These are phyloP conservation scores for Aspergillus ostianus DNA, from an alignment of 495 filamentous ascomycete genomes.

Conservation along the genomic window DNA sequence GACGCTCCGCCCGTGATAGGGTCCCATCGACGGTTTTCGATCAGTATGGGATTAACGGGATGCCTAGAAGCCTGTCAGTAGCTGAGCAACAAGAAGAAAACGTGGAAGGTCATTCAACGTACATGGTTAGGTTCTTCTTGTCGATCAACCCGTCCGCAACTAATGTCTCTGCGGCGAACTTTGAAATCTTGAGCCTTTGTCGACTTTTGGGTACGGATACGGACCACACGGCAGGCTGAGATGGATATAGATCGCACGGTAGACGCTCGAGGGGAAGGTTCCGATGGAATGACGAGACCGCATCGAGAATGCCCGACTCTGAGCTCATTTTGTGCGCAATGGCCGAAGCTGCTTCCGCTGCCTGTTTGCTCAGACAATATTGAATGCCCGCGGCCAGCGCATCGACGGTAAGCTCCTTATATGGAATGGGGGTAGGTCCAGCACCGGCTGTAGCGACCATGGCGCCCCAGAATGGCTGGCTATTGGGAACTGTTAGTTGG, in stretches of 20 bases:
- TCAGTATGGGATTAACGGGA: conserved; percentile 18
- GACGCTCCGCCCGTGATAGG: conserved; percentile 42
- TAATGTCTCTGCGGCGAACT: no score
- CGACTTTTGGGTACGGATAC: no score
- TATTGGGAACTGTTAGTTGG: conserved; percentile 9
- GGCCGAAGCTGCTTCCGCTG: conserved; percentile 52
- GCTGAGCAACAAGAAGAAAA: no score
- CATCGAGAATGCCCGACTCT: conserved; percentile 73
- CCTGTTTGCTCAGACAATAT: conserved; percentile 61
- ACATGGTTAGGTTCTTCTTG: no score
- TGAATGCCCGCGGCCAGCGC: conserved; percentile 66
- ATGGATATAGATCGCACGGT: no score
- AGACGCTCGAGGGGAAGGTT: no score
- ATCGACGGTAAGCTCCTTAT: conserved; percentile 52
- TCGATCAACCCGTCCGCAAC: no score
- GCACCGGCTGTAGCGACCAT: conserved; percentile 62
- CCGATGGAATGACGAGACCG: conserved; percentile 58
- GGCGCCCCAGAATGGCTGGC: conserved; percentile 74
- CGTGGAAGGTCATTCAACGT: no score
- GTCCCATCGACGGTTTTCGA: conserved; percentile 31
- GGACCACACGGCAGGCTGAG: no score
- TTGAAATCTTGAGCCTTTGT: no score
- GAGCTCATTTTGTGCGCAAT: conserved; percentile 61
- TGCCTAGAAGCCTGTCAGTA: conserved; percentile 22
- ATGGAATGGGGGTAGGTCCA: conserved; percentile 60